Conservation (phyloP, 768 basidiomycete genomes). For the Kwoniella europaea region DNA sequence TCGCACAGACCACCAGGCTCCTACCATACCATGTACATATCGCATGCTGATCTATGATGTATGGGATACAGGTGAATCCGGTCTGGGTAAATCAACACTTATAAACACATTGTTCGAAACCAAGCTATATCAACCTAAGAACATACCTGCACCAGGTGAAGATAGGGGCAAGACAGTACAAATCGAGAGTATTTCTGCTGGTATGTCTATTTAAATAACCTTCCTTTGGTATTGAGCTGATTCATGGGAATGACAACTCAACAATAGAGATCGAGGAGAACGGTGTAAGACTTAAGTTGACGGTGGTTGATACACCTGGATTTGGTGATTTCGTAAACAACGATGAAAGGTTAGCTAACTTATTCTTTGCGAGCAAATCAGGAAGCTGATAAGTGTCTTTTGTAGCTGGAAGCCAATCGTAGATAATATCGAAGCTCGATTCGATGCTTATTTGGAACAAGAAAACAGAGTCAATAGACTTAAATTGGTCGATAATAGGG, state of each 20-base stretch:
- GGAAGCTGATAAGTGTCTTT: constrained; percentile 2
- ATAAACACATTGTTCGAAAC: constrained; percentile 99
- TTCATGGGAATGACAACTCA: background rate
- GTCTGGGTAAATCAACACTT: constrained; percentile 96
- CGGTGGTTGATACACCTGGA: constrained; percentile 99
- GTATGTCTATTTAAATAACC: constrained; percentile 62
- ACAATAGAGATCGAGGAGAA: constrained; percentile 94
- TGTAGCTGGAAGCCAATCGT: constrained; percentile 96
- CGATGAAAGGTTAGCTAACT: constrained; percentile 95
- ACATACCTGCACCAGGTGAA: constrained; percentile 77
- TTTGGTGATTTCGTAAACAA: constrained; percentile 99
- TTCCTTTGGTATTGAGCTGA: constrained; percentile 1
- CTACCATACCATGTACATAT: background rate
- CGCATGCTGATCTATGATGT: constrained; percentile 3
- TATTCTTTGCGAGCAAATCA: too few relatives aligned
- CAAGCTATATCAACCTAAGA: constrained; percentile 86
- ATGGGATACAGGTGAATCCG: constrained; percentile 70
- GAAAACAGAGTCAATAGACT: constrained; percentile 96
- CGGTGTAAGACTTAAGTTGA: constrained; percentile 91
- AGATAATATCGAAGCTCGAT: constrained; percentile 96
- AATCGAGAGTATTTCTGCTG: constrained; percentile 97
- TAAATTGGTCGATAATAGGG: constrained; percentile 94
- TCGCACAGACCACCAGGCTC: constrained; percentile 19
- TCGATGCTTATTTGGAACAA: constrained; percentile 96
- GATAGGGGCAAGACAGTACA: constrained; percentile 92